Evolutionary conservation across 768 basidiomycete genomes (phyloP).

Genomic region (Boletales sp.): DNA sequence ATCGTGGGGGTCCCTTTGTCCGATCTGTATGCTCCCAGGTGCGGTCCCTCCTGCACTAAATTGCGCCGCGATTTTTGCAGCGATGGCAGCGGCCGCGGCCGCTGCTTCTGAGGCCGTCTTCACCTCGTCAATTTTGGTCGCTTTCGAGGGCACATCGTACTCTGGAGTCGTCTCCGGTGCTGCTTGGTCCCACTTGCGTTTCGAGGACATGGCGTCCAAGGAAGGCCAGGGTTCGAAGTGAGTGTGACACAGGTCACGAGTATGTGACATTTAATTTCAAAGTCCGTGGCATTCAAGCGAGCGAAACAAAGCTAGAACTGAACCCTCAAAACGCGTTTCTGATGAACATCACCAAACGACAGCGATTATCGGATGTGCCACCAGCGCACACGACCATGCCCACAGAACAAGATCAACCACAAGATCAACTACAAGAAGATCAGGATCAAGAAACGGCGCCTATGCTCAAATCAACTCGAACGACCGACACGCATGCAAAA

Average conservation of each 20-base stretch:
- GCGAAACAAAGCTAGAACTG: background rate
- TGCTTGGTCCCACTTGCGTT: slow-evolving; percentile 82
- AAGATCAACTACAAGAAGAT: background rate
- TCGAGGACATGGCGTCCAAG: slow-evolving; percentile 51
- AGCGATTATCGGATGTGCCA: slow-evolving; percentile 30
- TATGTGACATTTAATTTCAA: slow-evolving; percentile 15
- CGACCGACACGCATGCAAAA: slow-evolving; percentile 18
- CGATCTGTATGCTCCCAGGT: slow-evolving; percentile 39
- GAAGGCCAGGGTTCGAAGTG: background rate
- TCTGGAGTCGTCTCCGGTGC: slow-evolving; percentile 42
- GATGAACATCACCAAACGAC: slow-evolving; percentile 32
- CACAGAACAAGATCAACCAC: background rate
- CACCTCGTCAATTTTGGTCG: slow-evolving; percentile 44
- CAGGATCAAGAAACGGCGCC: slow-evolving; percentile 21
- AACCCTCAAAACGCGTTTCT: background rate
- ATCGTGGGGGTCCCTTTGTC: slow-evolving; percentile 63
- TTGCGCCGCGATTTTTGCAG: slow-evolving; percentile 93
- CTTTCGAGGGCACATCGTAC: slow-evolving; percentile 41
- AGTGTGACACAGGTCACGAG: slow-evolving; percentile 14
- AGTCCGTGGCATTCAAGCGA: slow-evolving; percentile 13
- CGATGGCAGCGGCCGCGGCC: slow-evolving; percentile 80
- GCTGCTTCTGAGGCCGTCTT: slow-evolving; percentile 57
- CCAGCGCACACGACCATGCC: slow-evolving; percentile 31
- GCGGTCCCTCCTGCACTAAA: slow-evolving; percentile 49
- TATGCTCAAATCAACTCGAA: slow-evolving; percentile 33